These are phyloP conservation scores for Podila epigama DNA, from an alignment of 192 early-diverging fungal genomes.

Conservation along the genomic window DNA sequence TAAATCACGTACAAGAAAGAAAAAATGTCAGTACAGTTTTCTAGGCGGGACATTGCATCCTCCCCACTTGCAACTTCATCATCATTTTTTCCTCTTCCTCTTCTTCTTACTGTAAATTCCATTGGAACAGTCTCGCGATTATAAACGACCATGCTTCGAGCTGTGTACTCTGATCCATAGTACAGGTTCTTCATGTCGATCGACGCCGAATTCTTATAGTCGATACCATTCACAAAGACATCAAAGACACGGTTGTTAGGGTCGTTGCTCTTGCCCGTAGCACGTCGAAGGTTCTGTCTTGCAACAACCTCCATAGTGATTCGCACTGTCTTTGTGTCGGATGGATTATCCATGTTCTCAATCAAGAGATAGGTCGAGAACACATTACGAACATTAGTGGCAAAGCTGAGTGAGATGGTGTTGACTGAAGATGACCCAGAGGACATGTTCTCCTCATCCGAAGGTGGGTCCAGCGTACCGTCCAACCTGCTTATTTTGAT, in stretches of 20 bases:
- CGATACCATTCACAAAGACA: constrained; percentile 73
- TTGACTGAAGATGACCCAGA: constrained; percentile 36
- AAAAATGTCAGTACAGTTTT: neutral
- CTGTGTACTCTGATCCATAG: constrained; percentile 75
- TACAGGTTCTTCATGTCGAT: constrained; percentile 76
- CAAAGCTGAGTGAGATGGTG: constrained; percentile 70
- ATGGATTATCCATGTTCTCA: constrained; percentile 75
- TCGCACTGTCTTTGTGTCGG: constrained; percentile 76
- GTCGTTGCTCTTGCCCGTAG: constrained; percentile 23
- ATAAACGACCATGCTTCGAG: constrained; percentile 74
- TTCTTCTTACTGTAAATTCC: constrained; percentile 71
- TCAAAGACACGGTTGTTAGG: constrained; percentile 74
- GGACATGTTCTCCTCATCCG: constrained; percentile 15
- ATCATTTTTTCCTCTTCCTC: neutral
- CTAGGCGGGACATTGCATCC: no score
- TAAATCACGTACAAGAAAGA: constrained; percentile 6
- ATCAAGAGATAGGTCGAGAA: constrained; percentile 77
- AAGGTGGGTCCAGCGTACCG: constrained; percentile 68
- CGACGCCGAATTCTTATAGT: constrained; percentile 52
- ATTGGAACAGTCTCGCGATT: constrained; percentile 78
- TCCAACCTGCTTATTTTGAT: constrained; percentile 70
- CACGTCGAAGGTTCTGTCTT: constrained; percentile 55
- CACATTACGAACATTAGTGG: constrained; percentile 63
- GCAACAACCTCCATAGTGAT: constrained; percentile 72
- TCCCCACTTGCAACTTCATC: neutral